phyloP scores from a whole-genome alignment of 352 stramenopile species.

The Pythium brachiatum region DNA sequence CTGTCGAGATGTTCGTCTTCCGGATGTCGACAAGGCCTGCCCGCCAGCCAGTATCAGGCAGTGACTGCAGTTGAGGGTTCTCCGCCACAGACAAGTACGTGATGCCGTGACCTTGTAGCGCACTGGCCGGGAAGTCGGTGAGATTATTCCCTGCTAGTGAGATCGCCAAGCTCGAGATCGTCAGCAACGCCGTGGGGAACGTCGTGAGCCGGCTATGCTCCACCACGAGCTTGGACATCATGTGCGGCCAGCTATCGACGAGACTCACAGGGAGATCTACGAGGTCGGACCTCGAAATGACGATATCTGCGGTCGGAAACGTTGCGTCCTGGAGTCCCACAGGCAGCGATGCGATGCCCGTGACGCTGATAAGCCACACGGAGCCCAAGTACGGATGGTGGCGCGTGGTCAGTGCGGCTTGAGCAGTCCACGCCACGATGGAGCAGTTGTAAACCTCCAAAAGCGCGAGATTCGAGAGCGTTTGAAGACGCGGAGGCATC shows the following conservation, averaged over 20 bases:
- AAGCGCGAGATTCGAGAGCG: constrained; percentile 1
- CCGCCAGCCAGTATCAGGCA: background rate
- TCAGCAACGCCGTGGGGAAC: background rate
- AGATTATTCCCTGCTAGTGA: constrained; percentile 16
- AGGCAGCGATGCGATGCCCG: background rate
- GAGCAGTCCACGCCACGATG: constrained; percentile 2
- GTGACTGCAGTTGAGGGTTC: background rate
- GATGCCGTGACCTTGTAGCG: background rate
- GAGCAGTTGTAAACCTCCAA: constrained; percentile 27
- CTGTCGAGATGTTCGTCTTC: background rate
- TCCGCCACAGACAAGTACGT: background rate
- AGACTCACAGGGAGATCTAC: constrained; percentile 6
- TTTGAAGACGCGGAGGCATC: background rate
- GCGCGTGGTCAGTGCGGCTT: constrained; percentile 6
- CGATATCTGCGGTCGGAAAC: background rate
- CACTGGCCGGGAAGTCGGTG: background rate
- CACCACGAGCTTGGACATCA: constrained; percentile 8
- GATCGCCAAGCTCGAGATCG: background rate
- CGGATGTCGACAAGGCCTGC: background rate
- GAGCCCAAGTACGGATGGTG: constrained; percentile 6
- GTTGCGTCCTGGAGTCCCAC: background rate
- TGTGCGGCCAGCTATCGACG: background rate
- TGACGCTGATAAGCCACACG: constrained; percentile 3
- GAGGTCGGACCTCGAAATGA: constrained; percentile 9
- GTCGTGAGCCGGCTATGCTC: constrained; percentile 5